Conservation (phyloP, 305 asterid species). For the Fraxinus platypoda region DNA sequence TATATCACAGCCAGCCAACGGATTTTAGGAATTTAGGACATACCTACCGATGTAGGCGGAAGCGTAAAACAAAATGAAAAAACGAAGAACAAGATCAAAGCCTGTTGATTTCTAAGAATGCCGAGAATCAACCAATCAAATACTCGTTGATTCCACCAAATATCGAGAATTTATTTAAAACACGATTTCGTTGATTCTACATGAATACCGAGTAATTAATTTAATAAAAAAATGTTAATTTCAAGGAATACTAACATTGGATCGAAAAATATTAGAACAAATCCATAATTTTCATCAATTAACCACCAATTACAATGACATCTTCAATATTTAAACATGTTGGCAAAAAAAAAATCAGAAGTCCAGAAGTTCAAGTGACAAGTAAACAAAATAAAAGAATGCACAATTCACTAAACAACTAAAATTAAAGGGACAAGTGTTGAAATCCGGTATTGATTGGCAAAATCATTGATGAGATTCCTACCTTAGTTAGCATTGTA, state of each 20-base stretch:
- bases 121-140: not conserved
- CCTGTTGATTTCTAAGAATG: not conserved
- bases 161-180: no score
- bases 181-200: not conserved
- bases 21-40: not conserved
- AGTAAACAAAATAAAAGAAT: not conserved
- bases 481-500: no score
- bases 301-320: not conserved
- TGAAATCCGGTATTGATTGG: no score
- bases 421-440: not conserved
- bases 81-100: not conserved
- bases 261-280: not conserved
- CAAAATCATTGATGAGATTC: no score
- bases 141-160: not conserved
- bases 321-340: no score
- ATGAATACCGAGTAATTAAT: no score
- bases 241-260: not conserved
- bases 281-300: not conserved
- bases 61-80: not conserved
- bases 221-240: not conserved
- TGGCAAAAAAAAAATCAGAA: not conserved
- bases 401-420: not conserved
- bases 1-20: not conserved
- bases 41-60: not conserved
- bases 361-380: no score